Evolutionary conservation across 75 land plant genomes (phyloP), one percentile per base, ranked within the genome.

Genomic region (Adiantum capillusveneris): DNA sequence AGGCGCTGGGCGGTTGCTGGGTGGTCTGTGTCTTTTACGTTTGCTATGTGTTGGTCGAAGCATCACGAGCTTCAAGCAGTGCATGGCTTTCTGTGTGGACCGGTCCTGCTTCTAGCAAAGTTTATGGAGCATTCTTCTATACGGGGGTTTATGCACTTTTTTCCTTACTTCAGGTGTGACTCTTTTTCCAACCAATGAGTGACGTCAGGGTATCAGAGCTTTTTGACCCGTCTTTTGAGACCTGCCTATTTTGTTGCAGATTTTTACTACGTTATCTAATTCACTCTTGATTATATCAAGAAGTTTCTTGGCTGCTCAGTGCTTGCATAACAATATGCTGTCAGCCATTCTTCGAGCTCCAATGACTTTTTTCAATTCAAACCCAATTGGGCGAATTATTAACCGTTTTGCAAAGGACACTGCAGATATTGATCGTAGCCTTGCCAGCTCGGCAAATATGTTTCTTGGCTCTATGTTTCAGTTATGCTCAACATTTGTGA

Each of bases 371-470:
- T 95, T 95, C 65, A 87, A 90, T 53, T 78, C 99, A 25, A 95
- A 86, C 65, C 99, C 99, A 30, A 36, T 90, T 51, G 99, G 97
- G 45, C 75, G 99, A 21, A 81, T 95, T 27, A 90, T 95, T 62
- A 95, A 95, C 57, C 72, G 99, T 25, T 95, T 95, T 84, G 92
- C 99, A 31, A 95, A 90, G 70, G 99, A 95, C 65, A 71, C 81
- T 2, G 88, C 86, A 17, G 99, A 95, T 65, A 84, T 95, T 11
- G 99, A 95, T 62, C 72, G 97, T 1, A 82, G 50, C 73, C 86
- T 95, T 61, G 97, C 97, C 18, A 19, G 56, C 41, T 79, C 37
- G 46, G 67, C 82, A 7, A 82, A 84, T 48, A 82, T 84, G 88
- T 95, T 90, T 58, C 25, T 90, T 56, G 67, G 62, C 29, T 86